Evolutionary conservation across 108 stramenopile genomes (phyloP), one percentile per base, ranked within the genome.

Genomic region (Asterionellopsis glacialis): DNA sequence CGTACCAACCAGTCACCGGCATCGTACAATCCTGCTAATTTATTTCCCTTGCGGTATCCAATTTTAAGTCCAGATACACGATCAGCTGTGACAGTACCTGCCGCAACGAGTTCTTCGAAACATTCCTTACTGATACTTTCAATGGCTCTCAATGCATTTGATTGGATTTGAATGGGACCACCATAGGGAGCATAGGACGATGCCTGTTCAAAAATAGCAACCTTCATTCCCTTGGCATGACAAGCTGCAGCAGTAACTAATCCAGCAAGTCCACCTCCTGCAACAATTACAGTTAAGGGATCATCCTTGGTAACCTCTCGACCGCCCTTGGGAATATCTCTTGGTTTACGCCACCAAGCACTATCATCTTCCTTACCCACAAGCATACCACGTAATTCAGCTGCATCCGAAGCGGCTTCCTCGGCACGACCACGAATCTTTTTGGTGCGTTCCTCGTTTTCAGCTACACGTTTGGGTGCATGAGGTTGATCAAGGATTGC

Each of bases 161-260:
- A 91, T 65, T 95, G 94, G 43, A 98, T 91, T 74, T 98, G 97
- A 72, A 98, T 98, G n/a, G 95, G 97, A 26, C 97, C 97, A 40
- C 97, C 97, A 57, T 96, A 98, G 27, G 94, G 93, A 52, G 93
- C 90, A 64, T 94, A 94, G 14, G 73, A 72, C 18, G 80, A 80
- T 12, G 93, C 93, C 74, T 94, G 93, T 68, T 94, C 93, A 57
- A 94, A 94, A 56, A 94, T 82, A 23, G 90, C 88, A 39, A 94
- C 93, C 62, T 88, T 79, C 90, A 94, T 94, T 11, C 93, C 93
- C 73, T 87, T 85, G 61, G 90, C 70, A 62, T 94, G 93, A 73
- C 86, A 87, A 3, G 93, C 93, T 12, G 90, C 85, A 1, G 93
- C 93, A 11, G 88, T 78, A 15, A 94, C 90, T 40, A 94, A 70